Conservation (phyloP, 306 rosid genomes). For the Vigna hirtella region DNA sequence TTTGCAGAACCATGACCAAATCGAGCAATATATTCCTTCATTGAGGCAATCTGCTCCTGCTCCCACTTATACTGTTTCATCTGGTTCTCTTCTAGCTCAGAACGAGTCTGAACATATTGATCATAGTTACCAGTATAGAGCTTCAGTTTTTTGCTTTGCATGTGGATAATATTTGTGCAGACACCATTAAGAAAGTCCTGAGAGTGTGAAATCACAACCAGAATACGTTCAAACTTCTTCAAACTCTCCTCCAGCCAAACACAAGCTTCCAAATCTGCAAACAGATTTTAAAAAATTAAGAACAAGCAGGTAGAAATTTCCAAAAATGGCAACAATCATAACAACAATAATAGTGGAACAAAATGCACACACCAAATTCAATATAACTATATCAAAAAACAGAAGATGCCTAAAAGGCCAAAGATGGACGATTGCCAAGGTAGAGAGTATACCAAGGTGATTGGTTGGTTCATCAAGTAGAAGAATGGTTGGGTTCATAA, state of each 20-base stretch:
- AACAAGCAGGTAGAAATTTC: background rate
- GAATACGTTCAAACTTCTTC: constrained; percentile 91
- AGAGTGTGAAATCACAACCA: constrained; percentile 95
- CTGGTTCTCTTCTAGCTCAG: constrained; percentile 96
- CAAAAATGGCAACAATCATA: no score
- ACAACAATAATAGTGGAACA: background rate
- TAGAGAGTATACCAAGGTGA: constrained; percentile 47
- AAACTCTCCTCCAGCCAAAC: constrained; percentile 96
- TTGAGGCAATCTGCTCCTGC: constrained; percentile 90
- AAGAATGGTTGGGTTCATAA: constrained; percentile 93
- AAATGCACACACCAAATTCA: constrained; percentile 16
- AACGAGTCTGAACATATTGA: constrained; percentile 92
- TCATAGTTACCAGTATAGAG: constrained; percentile 85
- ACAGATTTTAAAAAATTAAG: background rate
- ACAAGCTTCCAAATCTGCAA: constrained; percentile 77
- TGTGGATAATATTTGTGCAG: constrained; percentile 97
- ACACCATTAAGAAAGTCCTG: constrained; percentile 97
- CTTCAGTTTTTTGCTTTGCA: constrained; percentile 88
- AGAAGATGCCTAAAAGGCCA: background rate
- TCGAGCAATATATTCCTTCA: constrained; percentile 97
- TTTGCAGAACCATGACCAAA: constrained; percentile 99
- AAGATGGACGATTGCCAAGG: background rate
- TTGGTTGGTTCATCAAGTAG: constrained; percentile 90
- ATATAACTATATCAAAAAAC: background rate
- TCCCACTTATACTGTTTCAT: constrained; percentile 99